A percentile compares a stretch with the other conserved stretches of the same genome.
phyloP scores from a whole-genome alignment of 768 basidiomycete species.

The Lanmaoa rubissima region DNA sequence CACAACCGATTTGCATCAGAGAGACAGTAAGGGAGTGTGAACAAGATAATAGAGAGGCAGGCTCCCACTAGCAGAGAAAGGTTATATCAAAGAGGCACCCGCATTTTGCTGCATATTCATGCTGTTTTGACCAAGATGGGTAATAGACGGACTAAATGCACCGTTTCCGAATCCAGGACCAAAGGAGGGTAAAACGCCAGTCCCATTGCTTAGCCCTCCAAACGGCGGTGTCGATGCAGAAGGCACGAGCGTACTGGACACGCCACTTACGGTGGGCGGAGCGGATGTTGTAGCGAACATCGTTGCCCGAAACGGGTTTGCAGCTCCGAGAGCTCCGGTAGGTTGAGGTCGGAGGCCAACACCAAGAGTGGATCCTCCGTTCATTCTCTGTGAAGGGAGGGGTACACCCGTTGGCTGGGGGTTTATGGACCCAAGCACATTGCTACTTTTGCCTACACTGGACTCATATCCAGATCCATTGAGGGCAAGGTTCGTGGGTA shows the following conservation, averaged over 20 bases:
- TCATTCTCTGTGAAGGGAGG: conserved; percentile 6
- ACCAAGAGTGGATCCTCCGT: conserved; percentile 36
- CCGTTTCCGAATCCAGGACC: conserved; percentile 18
- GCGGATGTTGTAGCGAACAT: conserved; percentile 45
- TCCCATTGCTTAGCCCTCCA: conserved; percentile 17
- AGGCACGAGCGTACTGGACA: conserved; percentile 11
- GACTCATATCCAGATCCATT: conserved; percentile 11
- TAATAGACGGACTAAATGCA: conserved; percentile 26
- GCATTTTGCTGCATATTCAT: conserved; percentile 38
- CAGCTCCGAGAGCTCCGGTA: conserved; percentile 49
- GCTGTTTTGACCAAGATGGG: conserved; percentile 15
- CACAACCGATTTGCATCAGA: neutral
- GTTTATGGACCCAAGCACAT: conserved; percentile 29
- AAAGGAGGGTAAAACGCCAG: conserved; percentile 5
- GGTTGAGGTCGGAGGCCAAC: conserved; percentile 55
- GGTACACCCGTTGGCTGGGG: conserved; percentile 34
- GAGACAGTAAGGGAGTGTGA: neutral
- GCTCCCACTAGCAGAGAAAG: conserved; percentile 11
- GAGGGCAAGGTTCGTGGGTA: conserved; percentile 18
- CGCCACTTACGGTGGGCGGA: neutral
- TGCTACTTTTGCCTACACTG: conserved; percentile 17
- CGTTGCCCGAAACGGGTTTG: conserved; percentile 67
- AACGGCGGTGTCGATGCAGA: conserved; percentile 30
- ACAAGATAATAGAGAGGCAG: neutral
- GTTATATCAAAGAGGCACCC: conserved; percentile 50